phyloP scores from a whole-genome alignment of 139 green algal species.

The Desmodesmus armatus region DNA sequence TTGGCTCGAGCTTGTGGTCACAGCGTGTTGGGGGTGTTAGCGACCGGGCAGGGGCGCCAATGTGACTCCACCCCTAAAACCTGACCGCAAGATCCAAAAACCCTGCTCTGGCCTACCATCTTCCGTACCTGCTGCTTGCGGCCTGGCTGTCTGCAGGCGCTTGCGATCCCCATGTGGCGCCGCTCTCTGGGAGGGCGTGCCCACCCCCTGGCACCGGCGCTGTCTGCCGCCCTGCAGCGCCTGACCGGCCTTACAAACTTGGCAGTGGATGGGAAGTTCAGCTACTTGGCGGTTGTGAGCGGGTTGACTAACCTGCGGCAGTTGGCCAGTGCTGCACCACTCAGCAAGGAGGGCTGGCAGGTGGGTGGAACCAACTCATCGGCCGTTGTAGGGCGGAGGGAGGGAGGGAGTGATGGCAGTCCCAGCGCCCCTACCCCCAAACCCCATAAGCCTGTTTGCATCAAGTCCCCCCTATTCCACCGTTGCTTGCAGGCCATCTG shows the following conservation, averaged over 20 bases:
- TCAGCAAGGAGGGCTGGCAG: conserved; percentile 39
- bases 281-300: conserved; percentile 26
- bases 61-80: too few species aligned
- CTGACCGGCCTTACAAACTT: conserved; percentile 12
- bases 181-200: conserved; percentile 33
- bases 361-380: conserved; percentile 13
- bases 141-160: conserved; percentile 16
- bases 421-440: too few species aligned
- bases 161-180: conserved; percentile 39
- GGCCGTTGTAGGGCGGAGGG: too few species aligned
- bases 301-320: conserved; percentile 20
- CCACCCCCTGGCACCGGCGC: conserved; percentile 17
- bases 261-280: conserved; percentile 42
- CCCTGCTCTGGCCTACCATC: too few species aligned
- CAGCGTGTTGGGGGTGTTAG: too few species aligned
- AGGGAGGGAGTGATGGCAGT: too few species aligned
- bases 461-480: too few species aligned
- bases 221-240: neutral
- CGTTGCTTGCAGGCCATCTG: conserved; percentile 44
- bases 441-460: too few species aligned
- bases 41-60: too few species aligned
- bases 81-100: too few species aligned
- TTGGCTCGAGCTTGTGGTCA: too few species aligned
- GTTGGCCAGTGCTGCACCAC: conserved; percentile 28
- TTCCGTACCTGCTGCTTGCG: too few species aligned